phyloP scores from a whole-genome alignment of 495 filamentous ascomycete genomes.

The Neurospora tetraspora region DNA sequence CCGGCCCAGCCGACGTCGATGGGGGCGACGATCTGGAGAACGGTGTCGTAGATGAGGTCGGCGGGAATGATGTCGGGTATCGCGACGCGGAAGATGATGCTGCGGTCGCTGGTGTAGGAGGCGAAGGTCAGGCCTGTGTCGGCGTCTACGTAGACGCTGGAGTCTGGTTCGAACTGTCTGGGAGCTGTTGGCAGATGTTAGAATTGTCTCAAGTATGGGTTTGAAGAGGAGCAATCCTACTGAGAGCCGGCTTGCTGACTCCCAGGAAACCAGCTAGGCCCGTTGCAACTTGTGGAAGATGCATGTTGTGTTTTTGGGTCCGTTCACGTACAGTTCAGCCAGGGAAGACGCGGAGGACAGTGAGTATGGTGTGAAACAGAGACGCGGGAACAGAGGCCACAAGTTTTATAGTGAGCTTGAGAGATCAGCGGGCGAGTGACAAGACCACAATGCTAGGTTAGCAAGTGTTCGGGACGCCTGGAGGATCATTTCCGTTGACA shows the following conservation, averaged over 20 bases:
- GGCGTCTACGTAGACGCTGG: slow-evolving; percentile 22
- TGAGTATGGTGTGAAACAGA: background rate
- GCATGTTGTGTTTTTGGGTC: slow-evolving; percentile 11
- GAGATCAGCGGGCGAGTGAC: background rate
- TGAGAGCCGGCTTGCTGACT: slow-evolving; percentile 9
- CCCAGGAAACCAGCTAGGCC: slow-evolving; percentile 16
- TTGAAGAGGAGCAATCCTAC: background rate
- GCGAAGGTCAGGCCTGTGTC: slow-evolving; percentile 34
- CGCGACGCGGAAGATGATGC: slow-evolving; percentile 30
- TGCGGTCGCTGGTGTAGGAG: slow-evolving; percentile 27
- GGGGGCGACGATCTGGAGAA: slow-evolving; percentile 32
- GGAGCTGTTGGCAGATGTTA: slow-evolving; percentile 3
- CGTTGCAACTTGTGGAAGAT: slow-evolving; percentile 6
- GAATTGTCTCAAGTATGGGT: background rate
- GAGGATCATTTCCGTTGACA: slow-evolving; percentile 11
- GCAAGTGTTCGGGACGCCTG: background rate
- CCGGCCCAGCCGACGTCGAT: slow-evolving; percentile 33
- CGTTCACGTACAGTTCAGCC: background rate
- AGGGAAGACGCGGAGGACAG: background rate
- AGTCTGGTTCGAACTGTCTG: slow-evolving; percentile 26
- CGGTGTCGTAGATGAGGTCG: slow-evolving; percentile 27
- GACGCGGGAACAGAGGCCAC: background rate
- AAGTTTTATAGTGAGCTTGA: slow-evolving; percentile 1
- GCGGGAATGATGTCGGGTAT: slow-evolving; percentile 25
- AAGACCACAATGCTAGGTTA: background rate